Conservation (phyloP, 2,329 filamentous ascomycete genomes). For the Fusarium xylarioides region DNA sequence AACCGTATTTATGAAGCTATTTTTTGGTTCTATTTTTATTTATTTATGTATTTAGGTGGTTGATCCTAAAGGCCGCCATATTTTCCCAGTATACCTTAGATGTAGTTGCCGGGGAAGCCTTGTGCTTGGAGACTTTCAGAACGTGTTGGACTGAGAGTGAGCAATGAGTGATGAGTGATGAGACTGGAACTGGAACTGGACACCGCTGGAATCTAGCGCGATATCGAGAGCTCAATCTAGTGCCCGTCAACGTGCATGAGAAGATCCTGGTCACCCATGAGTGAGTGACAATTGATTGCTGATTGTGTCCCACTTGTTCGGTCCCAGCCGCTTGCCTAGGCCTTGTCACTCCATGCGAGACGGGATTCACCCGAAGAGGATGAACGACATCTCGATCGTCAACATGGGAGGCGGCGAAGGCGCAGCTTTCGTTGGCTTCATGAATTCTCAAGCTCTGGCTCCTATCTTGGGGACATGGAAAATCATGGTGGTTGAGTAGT, state of each 20-base stretch:
- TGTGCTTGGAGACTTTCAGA: constrained; percentile 10
- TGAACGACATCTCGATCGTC: not conserved
- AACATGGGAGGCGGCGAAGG: not conserved
- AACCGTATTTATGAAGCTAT: not conserved
- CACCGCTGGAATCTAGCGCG: constrained; percentile 21
- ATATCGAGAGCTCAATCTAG: constrained; percentile 24
- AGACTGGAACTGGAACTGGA: not conserved
- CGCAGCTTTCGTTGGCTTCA: not conserved
- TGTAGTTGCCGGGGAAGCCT: constrained; percentile 6
- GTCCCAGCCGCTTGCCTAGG: constrained; percentile 17
- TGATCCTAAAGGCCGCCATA: not conserved
- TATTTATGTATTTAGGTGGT: not conserved
- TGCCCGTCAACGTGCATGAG: constrained; percentile 18
- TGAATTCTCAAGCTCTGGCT: constrained; percentile 2
- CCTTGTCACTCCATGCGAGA: constrained; percentile 3
- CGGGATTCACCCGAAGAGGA: not conserved
- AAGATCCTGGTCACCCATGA: constrained; percentile 1
- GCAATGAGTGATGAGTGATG: constrained; percentile 2
- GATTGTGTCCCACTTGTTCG: constrained; percentile 17
- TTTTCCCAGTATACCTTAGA: not conserved
- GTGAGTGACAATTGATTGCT: constrained; percentile 12
- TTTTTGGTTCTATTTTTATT: not conserved
- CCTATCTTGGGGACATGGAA: not conserved
- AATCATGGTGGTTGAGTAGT: constrained; percentile 35
- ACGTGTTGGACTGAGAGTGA: constrained; percentile 12